Conservation (phyloP, 352 stramenopile species). For the Pythium plurisporium region DNA sequence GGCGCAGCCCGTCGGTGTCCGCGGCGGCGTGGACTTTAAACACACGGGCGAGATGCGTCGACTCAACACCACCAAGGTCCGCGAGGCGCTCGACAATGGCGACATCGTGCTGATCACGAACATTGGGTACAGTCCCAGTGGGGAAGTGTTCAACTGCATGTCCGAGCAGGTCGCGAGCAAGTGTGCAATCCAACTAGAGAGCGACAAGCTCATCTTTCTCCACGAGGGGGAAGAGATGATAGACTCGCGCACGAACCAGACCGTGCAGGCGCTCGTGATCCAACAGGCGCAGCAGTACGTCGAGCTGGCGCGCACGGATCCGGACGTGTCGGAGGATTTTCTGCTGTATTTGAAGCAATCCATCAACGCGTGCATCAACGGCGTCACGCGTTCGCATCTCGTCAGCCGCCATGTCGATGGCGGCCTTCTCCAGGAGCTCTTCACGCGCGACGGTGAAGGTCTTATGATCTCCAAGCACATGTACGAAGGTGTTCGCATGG, state of each 20-base stretch:
- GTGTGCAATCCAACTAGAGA: constrained; percentile 74
- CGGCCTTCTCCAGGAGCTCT: constrained; percentile 96
- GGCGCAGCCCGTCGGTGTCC: constrained; percentile 86
- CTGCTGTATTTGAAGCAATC: constrained; percentile 82
- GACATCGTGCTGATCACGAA: constrained; percentile 97
- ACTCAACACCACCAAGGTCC: constrained; percentile 91
- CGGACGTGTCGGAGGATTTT: constrained; percentile 62
- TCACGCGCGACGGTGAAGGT: constrained; percentile 95
- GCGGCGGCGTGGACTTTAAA: constrained; percentile 85
- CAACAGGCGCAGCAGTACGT: constrained; percentile 82
- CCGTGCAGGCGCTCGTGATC: constrained; percentile 74
- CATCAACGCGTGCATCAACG: constrained; percentile 78
- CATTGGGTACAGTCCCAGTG: constrained; percentile 93
- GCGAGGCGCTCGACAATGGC: constrained; percentile 87
- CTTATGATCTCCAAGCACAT: constrained; percentile 97
- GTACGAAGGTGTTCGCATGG: constrained; percentile 94
- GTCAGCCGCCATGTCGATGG: constrained; percentile 84
- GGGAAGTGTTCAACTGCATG: constrained; percentile 91
- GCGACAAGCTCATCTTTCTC: constrained; percentile 88
- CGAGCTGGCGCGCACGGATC: constrained; percentile 49
- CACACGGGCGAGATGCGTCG: constrained; percentile 92
- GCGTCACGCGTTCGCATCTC: constrained; percentile 81
- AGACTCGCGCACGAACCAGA: constrained; percentile 75
- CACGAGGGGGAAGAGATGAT: constrained; percentile 86
- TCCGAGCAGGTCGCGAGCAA: constrained; percentile 89